These are phyloP conservation scores for Pestalotiopsis sp. DNA, from an alignment of 2,329 filamentous ascomycete genomes.

Conservation along the genomic window DNA sequence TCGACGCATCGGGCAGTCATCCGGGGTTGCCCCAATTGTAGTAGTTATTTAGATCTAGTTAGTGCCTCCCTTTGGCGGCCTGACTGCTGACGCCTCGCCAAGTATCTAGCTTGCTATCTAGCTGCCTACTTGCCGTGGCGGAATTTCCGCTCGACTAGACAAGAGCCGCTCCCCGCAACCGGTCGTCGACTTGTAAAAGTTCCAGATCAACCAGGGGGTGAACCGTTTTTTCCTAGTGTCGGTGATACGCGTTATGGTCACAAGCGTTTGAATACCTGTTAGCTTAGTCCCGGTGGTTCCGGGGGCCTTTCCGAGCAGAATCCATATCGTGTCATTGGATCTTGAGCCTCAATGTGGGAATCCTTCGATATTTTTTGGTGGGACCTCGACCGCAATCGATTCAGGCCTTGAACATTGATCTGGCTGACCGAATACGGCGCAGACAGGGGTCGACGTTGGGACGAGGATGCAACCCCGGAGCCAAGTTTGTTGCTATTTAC, in stretches of 20 bases:
- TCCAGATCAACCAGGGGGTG: not conserved
- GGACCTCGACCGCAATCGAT: not conserved
- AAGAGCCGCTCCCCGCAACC: not conserved
- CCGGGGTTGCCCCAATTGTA: not conserved
- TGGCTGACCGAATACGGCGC: not conserved
- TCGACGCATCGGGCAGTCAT: not conserved
- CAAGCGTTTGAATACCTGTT: not conserved
- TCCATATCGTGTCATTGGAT: not conserved
- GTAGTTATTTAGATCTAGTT: not conserved
- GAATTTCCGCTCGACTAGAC: not conserved
- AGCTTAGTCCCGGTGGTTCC: not conserved
- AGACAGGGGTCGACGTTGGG: not conserved
- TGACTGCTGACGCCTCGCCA: not conserved
- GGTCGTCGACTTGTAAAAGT: too few species aligned
- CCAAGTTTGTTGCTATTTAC: not conserved
- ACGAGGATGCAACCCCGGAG: not conserved
- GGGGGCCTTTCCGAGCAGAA: not conserved
- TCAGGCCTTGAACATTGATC: not conserved
- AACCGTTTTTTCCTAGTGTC: not conserved
- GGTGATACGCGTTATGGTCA: not conserved
- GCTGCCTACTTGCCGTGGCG: not conserved
- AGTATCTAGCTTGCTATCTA: not conserved
- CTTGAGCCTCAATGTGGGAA: not conserved
- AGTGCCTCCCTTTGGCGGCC: not conserved
- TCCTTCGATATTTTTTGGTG: not conserved